A percentile compares a stretch with the other conserved stretches of the same genome.
These are phyloP conservation scores for Aphanocladium album DNA, from an alignment of 2,329 filamentous ascomycete genomes.

Conservation along the genomic window DNA sequence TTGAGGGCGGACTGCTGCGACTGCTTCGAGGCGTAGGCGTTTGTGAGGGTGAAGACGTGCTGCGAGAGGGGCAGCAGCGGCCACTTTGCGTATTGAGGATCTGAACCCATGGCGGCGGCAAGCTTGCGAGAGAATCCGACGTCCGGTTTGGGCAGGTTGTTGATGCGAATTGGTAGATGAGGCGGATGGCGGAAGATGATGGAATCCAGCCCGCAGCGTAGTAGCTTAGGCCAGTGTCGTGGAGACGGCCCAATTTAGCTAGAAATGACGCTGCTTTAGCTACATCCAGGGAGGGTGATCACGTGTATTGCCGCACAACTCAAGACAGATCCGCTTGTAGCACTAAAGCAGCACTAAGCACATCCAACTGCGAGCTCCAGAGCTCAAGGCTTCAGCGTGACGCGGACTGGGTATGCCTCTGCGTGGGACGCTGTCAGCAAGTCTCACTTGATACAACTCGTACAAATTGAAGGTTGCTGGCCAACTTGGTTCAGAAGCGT, in stretches of 20 bases:
- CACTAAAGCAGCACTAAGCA: conserved; percentile 6
- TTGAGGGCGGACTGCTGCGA: conserved; percentile 68
- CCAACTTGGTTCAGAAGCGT: background rate
- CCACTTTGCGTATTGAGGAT: conserved; percentile 82
- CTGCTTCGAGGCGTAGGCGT: conserved; percentile 62
- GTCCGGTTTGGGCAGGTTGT: background rate
- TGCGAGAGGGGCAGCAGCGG: conserved; percentile 76
- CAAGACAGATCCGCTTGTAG: background rate
- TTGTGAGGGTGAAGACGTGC: conserved; percentile 82
- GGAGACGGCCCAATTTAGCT: conserved; percentile 1
- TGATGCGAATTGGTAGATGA: conserved; percentile 7
- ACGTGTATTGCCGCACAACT: background rate
- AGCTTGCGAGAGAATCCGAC: background rate
- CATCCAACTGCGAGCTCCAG: background rate
- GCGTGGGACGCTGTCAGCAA: background rate
- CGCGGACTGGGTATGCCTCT: background rate
- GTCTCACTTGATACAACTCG: background rate
- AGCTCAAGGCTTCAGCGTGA: conserved; percentile 14
- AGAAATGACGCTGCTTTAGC: background rate
- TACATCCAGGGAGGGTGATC: background rate
- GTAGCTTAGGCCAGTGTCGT: conserved; percentile 1
- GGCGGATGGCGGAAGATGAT: conserved; percentile 14
- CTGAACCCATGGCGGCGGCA: conserved; percentile 60
- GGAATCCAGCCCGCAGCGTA: conserved; percentile 1
- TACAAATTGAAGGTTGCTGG: background rate